Conservation (phyloP, 345 rosid genomes). For the Murraya paniculata region DNA sequence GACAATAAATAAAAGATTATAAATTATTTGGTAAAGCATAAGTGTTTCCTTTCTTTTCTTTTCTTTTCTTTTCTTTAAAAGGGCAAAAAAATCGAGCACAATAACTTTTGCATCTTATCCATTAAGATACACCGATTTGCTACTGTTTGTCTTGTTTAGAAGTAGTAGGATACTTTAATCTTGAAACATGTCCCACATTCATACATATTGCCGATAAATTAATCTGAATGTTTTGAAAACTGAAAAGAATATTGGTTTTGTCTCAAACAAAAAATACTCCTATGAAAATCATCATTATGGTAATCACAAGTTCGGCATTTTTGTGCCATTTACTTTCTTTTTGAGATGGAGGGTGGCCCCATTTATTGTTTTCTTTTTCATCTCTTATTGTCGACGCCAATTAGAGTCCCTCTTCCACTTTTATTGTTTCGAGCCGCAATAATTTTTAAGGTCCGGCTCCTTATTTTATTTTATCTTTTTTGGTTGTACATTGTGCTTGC, state of each 20-base stretch:
- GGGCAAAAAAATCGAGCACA: background rate
- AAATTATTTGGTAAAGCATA: background rate
- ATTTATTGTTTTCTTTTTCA: background rate
- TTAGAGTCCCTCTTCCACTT: background rate
- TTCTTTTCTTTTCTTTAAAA: no score
- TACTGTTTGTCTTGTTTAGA: constrained; percentile 10
- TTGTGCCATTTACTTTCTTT: constrained; percentile 15
- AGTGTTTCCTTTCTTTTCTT: background rate
- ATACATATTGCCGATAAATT: background rate
- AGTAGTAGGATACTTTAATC: background rate
- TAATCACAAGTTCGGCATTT: constrained; percentile 33
- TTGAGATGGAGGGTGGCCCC: background rate
- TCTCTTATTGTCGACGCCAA: constrained; percentile 18
- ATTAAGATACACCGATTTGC: constrained; percentile 9
- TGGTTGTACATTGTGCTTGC: no score
- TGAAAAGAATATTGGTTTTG: constrained; percentile 6
- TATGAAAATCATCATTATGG: constrained; percentile 21
- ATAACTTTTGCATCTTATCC: constrained; percentile 6
- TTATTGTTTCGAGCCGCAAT: constrained; percentile 19
- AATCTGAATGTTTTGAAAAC: background rate
- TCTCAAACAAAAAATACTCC: constrained; percentile 7
- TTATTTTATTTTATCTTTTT: background rate
- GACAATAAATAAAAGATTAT: background rate
- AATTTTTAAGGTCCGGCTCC: constrained; percentile 9
- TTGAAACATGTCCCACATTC: constrained; percentile 16